Percentiles rank a stretch among this genome's conserved stretches.
These are phyloP conservation scores for Smithsoniella earleae DNA, from an alignment of 163 green algal genomes.

Conservation along the genomic window DNA sequence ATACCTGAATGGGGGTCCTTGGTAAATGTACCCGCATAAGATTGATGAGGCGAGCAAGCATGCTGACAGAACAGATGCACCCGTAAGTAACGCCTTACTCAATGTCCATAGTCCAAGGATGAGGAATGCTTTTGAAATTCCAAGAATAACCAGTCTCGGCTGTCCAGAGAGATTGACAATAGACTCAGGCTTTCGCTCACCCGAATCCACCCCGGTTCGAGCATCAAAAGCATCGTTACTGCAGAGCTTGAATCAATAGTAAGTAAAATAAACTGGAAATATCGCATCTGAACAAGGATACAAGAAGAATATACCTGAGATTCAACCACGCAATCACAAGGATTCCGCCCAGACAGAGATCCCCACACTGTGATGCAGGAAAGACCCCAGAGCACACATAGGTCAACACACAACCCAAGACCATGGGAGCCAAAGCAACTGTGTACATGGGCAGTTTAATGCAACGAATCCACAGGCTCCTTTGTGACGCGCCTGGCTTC, in stretches of 20 bases:
- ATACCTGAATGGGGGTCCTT: slow-evolving; percentile 81
- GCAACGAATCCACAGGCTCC: slow-evolving; percentile 65
- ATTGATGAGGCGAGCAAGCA: slow-evolving; percentile 68
- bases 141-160: slow-evolving; percentile 40
- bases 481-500: too few species aligned
- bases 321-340: slow-evolving; percentile 90
- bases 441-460: slow-evolving; percentile 93
- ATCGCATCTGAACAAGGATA: neutral
- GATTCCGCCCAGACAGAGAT: slow-evolving; percentile 53
- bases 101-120: slow-evolving; percentile 35
- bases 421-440: slow-evolving; percentile 71
- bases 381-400: slow-evolving; percentile 45
- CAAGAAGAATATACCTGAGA: slow-evolving; percentile 77
- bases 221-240: slow-evolving; percentile 95
- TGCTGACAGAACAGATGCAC: neutral
- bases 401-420: slow-evolving; percentile 56
- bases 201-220: slow-evolving; percentile 71
- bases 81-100: neutral
- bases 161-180: slow-evolving; percentile 85
- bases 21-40: slow-evolving; percentile 88
- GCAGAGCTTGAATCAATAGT: too few species aligned
- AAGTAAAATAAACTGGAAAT: slow-evolving; percentile 17
- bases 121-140: slow-evolving; percentile 49
- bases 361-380: slow-evolving; percentile 33
- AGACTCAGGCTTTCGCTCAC: slow-evolving; percentile 73